A percentile compares a stretch with the other conserved stretches of the same genome.
Evolutionary conservation across 352 stramenopile species (phyloP).

Genomic region (Globisporangium lucens): DNA sequence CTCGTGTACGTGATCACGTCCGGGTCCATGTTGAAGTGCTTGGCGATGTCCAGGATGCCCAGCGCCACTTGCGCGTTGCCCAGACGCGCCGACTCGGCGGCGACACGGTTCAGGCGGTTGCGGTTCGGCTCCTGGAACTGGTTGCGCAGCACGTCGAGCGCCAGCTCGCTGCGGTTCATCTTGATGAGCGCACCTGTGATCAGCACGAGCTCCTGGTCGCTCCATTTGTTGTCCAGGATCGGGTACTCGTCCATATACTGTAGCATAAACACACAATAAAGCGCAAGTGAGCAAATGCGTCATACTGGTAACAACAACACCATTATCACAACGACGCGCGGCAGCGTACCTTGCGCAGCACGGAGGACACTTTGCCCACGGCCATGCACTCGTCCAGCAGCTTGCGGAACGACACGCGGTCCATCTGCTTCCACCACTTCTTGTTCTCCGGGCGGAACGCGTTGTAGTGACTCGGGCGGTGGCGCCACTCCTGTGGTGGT

Average conservation of each 20-base stretch:
- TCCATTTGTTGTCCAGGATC: slow-evolving; percentile 61
- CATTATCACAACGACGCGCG: not conserved
- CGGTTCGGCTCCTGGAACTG: slow-evolving; percentile 48
- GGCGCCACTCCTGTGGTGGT: slow-evolving; percentile 17
- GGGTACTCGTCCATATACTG: slow-evolving; percentile 69
- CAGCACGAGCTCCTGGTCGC: slow-evolving; percentile 70
- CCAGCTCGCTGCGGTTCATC: slow-evolving; percentile 58
- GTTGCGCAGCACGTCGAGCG: slow-evolving; percentile 56
- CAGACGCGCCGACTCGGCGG: slow-evolving; percentile 58
- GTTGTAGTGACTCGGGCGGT: slow-evolving; percentile 24
- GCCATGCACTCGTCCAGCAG: slow-evolving; percentile 61
- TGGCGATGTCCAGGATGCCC: slow-evolving; percentile 67
- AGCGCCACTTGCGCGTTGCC: slow-evolving; percentile 64
- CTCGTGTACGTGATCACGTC: slow-evolving; percentile 80
- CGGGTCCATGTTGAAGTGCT: slow-evolving; percentile 57
- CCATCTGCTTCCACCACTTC: slow-evolving; percentile 53
- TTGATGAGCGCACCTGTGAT: slow-evolving; percentile 71
- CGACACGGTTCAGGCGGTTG: slow-evolving; percentile 65
- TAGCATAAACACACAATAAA: not conserved
- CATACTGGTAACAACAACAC: not conserved
- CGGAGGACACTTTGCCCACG: slow-evolving; percentile 44
- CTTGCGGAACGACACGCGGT: slow-evolving; percentile 54
- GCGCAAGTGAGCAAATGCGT: slow-evolving; percentile 6
- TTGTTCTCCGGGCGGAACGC: slow-evolving; percentile 22
- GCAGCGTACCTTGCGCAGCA: slow-evolving; percentile 39